These are phyloP conservation scores for Leccinum insolens DNA, from an alignment of 1,284 basidiomycete genomes.

Conservation along the genomic window DNA sequence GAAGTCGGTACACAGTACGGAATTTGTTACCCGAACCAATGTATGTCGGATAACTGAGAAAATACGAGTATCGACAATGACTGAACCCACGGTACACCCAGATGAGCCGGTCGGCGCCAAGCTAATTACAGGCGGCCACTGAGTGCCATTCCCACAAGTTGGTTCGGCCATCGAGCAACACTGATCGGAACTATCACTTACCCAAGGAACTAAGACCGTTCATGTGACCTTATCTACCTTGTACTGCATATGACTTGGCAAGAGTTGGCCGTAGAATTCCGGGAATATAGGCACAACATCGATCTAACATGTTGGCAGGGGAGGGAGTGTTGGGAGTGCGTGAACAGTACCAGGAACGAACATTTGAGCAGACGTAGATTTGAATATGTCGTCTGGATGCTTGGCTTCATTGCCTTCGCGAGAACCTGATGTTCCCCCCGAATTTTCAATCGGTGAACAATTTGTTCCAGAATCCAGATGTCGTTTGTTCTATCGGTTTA, in stretches of 20 bases:
- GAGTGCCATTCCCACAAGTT: not conserved
- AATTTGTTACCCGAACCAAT: not conserved
- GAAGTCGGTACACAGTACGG: not conserved
- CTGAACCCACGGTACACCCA: conserved; percentile 3
- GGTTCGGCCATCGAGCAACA: not conserved
- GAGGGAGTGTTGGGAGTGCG: not conserved
- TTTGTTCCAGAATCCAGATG: too few species aligned
- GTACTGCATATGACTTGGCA: not conserved
- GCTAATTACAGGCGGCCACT: not conserved
- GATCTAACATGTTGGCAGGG: not conserved
- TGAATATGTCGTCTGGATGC: not conserved
- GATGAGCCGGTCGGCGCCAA: not conserved
- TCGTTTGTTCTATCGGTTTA: not conserved
- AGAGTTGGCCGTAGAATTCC: not conserved
- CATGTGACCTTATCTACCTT: not conserved
- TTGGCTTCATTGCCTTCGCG: not conserved
- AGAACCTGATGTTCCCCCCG: not conserved
- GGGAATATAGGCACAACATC: not conserved
- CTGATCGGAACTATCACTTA: not conserved
- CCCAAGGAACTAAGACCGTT: not conserved
- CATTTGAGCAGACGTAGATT: not conserved
- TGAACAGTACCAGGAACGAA: not conserved
- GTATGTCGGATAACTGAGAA: conserved; percentile 12
- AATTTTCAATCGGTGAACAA: too few species aligned
- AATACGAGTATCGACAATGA: not conserved